Evolutionary conservation across 1,284 basidiomycete genomes (phyloP).

Genomic region (Cutaneotrichosporon sp.): DNA sequence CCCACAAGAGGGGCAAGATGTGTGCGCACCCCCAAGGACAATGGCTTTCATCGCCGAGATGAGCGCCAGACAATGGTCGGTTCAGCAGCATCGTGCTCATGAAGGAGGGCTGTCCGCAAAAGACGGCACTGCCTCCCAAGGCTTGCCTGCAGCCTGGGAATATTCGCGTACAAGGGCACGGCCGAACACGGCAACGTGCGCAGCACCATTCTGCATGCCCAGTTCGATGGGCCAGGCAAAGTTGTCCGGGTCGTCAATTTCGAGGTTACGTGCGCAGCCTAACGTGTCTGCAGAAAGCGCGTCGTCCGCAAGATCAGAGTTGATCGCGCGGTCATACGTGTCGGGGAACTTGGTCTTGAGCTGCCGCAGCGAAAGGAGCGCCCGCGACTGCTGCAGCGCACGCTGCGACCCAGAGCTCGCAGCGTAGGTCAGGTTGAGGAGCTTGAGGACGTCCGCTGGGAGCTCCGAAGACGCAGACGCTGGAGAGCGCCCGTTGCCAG

Average conservation of each 20-base stretch:
- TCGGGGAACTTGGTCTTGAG: conserved; percentile 37
- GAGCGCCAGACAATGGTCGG: background rate
- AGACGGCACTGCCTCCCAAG: conserved; percentile 30
- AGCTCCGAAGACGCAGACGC: conserved; percentile 24
- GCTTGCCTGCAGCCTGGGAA: conserved; percentile 34
- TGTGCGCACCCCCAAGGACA: background rate
- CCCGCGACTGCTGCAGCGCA: conserved; percentile 37
- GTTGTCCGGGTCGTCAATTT: conserved; percentile 35
- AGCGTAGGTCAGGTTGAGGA: conserved; percentile 32
- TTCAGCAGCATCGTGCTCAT: background rate
- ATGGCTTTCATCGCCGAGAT: background rate
- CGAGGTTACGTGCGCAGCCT: conserved; percentile 39
- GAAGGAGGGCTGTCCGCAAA: conserved; percentile 19
- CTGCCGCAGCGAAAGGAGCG: conserved; percentile 36
- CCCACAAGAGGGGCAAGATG: background rate
- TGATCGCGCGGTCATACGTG: conserved; percentile 40
- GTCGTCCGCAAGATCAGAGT: conserved; percentile 42
- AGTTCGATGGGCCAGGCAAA: conserved; percentile 52
- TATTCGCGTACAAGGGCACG: conserved; percentile 43
- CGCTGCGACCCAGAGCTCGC: conserved; percentile 28
- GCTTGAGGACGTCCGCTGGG: conserved; percentile 38
- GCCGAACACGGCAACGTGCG: conserved; percentile 46
- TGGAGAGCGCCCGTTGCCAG: conserved; percentile 22
- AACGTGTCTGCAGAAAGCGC: conserved; percentile 39
- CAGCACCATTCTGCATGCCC: conserved; percentile 45